A percentile compares a stretch with the other conserved stretches of the same genome.
Evolutionary conservation across 192 early-diverging fungal genomes (phyloP).

Genomic region (Entophlyctis luteolus): DNA sequence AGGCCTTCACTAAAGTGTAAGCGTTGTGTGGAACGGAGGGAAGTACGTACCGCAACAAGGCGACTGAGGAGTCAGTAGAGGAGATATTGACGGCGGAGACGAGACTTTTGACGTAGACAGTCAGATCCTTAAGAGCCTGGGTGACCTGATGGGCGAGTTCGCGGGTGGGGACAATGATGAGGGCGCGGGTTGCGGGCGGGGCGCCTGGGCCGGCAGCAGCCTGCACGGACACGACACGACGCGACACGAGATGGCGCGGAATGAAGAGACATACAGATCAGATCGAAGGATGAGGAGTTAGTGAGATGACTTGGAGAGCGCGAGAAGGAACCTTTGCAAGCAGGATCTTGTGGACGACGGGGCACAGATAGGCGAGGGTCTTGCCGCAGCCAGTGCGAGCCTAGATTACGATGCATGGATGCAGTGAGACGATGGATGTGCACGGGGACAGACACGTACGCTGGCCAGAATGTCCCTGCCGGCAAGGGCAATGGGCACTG

Average conservation of each 20-base stretch:
- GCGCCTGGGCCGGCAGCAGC: too few relatives aligned
- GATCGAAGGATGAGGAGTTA: too few relatives aligned
- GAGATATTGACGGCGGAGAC: slow-evolving; percentile 67
- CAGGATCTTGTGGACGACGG: slow-evolving; percentile 88
- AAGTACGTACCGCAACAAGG: slow-evolving; percentile 22
- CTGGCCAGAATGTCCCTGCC: slow-evolving; percentile 92
- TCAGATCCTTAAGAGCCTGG: slow-evolving; percentile 67
- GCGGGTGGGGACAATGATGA: slow-evolving; percentile 91
- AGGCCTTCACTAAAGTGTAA: slow-evolving; percentile 47
- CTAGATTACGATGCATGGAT: not conserved
- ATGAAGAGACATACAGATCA: too few relatives aligned
- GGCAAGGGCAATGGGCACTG: slow-evolving; percentile 83
- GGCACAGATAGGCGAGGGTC: slow-evolving; percentile 90
- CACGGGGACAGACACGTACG: not conserved
- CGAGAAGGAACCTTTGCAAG: slow-evolving; percentile 47
- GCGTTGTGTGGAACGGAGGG: too few relatives aligned
- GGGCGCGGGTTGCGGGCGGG: slow-evolving; percentile 62
- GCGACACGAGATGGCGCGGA: too few relatives aligned
- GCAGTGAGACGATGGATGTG: not conserved
- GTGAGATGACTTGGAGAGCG: too few relatives aligned
- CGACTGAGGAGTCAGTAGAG: slow-evolving; percentile 31
- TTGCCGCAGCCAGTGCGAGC: slow-evolving; percentile 96
- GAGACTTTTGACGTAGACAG: slow-evolving; percentile 66
- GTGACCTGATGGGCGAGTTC: slow-evolving; percentile 94
- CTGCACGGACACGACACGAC: too few relatives aligned